Base-by-base conservation (phyloP, 345 rosid genomes). In the Populus ilicifolia region DNA sequence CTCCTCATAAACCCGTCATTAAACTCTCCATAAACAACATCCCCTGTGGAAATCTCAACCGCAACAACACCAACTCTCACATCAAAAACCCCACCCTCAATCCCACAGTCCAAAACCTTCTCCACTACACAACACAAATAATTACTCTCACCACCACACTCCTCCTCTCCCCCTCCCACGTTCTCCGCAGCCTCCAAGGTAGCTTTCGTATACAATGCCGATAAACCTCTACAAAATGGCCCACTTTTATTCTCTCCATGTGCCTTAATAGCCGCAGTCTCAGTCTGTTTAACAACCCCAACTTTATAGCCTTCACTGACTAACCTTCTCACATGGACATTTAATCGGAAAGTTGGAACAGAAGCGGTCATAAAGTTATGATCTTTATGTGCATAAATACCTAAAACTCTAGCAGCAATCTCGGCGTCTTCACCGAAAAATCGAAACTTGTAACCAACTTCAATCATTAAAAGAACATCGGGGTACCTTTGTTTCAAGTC, bases 281-380 rank as follows among this genome's bases (percentile, higher is more conserved):
- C 99, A 0, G 99, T 95, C 91, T 95, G 98, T 78, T 93, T 93
- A 67, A 95, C 98, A 35, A 95, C 98, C 72, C 98, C 99, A 38
- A 95, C 90, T 86, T 92, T 95, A 77, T 92, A 85, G 4, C 99
- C 98, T 6, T 92, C 97, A 59, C 86, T 86, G 9, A 95, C 99
- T 67, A 95, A 83, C 77, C 99, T 88, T 75, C 96, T 89, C 78
- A 92, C 91, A 35, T 95, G 94, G 76, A 95, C 87, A 76, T 89
- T 86, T 36, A 95, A 69, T 70, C 99, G 91, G 88, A 92, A 90
- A 77, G 97, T 92, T n/a, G 99, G 99, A 25, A 95, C 72, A 72
- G 96, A 90, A 23, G 99, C 99, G 0, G 99, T 93, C 87, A 93
- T 72, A 83, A 95, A 93, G 78, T 79, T 93, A 75, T 79, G 99